Conservation (phyloP, 31 red algal genomes). For the Endocladia muricata region DNA sequence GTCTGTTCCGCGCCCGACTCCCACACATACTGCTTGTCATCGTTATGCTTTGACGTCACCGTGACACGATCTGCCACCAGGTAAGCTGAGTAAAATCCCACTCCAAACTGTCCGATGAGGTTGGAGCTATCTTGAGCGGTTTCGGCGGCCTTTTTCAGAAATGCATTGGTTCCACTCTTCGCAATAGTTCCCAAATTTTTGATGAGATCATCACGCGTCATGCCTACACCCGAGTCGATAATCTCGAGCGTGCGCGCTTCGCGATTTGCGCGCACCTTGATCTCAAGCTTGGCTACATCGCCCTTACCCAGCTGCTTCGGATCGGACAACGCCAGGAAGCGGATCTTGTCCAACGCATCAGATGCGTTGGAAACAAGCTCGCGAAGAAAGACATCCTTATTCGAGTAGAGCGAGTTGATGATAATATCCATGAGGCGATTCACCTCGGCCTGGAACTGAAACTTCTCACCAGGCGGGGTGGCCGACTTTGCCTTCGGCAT, state of each 20-base stretch:
- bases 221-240: constrained; percentile 85
- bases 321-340: constrained; percentile 80
- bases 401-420: constrained; percentile 97
- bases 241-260: constrained; percentile 67
- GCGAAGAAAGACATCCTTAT: constrained; percentile 91
- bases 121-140: constrained; percentile 72
- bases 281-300: constrained; percentile 58
- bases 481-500: background rate
- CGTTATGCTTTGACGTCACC: constrained; percentile 76
- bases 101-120: constrained; percentile 98
- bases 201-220: constrained; percentile 92
- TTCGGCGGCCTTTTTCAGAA: constrained; percentile 86
- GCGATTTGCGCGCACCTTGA: constrained; percentile 67
- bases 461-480: constrained; percentile 61
- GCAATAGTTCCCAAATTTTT: constrained; percentile 95
- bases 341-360: constrained; percentile 95
- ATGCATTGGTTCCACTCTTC: constrained; percentile 85
- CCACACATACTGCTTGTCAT: constrained; percentile 88
- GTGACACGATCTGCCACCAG: constrained; percentile 90
- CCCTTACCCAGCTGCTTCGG: constrained; percentile 34
- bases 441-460: constrained; percentile 92
- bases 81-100: constrained; percentile 95
- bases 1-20: constrained; percentile 81
- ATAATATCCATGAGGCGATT: constrained; percentile 98
- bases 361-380: constrained; percentile 95